Evolutionary conservation across 306 rosid genomes (phyloP), one percentile per base, ranked within the genome.

Genomic region (Prinsepia uniflora): DNA sequence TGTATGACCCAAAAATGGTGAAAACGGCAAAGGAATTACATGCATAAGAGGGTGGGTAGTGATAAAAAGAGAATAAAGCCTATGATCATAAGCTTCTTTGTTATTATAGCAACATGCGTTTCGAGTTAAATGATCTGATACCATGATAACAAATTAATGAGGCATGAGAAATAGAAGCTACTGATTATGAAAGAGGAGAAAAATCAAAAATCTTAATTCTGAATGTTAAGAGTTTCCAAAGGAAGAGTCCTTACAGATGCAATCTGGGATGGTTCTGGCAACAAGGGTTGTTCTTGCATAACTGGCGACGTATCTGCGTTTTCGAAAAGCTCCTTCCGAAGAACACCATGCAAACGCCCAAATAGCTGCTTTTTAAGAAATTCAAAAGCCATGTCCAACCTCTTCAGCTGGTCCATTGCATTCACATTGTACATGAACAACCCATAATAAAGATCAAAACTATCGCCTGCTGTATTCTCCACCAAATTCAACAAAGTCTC

Each of bases 361-460:
- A 84, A 92, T 66, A 92, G 85, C 84, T 82, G 89, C 81, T 92
- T 84, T 82, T 88, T 92, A 75, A 92, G 64, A 63, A 86, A 76
- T 84, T 85, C 88, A 76, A 88, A 84, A 65, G 87, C 90, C 75
- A 72, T 57, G 77, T 88, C 90, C 70, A 90, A 71, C 76, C 80
- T 82, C 79, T 88, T 79, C 40, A 89, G 86, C 71, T 87, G 89
- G 58, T 92, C 92, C 92, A 88, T 86, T 13, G 98, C 95, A 84
- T 90, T 92, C 50, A 76, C 48, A 69, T 92, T 92, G 75, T 88
- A 88, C 96, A 92, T 75, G 86, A 90, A 92, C 83, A 92, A 79
- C 39, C 98, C 96, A 77, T 90, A 90, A 82, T 90, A 92, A 41
- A 92, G 87, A 68, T 90, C 93, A 73, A 92, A 92, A 81, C 98